Percentiles rank a stretch among this genome's conserved stretches.
These are phyloP conservation scores for Trichophyton schoenleinii DNA, from an alignment of 2,329 filamentous ascomycete species.

Conservation along the genomic window DNA sequence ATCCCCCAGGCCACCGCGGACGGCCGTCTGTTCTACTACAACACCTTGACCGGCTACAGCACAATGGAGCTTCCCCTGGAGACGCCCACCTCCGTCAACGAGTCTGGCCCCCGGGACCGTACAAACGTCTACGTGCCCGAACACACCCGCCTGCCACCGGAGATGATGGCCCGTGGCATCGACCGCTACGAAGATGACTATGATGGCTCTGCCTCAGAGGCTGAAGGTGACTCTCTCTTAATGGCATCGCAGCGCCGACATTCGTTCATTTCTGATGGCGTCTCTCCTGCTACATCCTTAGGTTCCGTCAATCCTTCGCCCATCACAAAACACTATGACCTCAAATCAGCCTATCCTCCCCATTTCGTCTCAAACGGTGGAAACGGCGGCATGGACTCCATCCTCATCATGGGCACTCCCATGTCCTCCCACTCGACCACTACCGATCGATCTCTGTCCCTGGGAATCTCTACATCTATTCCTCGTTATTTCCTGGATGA, in stretches of 20 bases:
- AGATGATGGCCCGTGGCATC: conserved; percentile 76
- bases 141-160: conserved; percentile 75
- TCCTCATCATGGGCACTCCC: conserved; percentile 10
- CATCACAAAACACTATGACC: conserved; percentile 46
- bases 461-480: conserved; percentile 40
- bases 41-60: conserved; percentile 89
- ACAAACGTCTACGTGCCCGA: conserved; percentile 82
- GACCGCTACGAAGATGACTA: conserved; percentile 82
- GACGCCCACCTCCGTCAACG: conserved; percentile 65
- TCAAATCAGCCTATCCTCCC: conserved; percentile 19
- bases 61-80: conserved; percentile 94
- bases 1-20: conserved; percentile 94
- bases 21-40: conserved; percentile 92
- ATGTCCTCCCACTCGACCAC: conserved; percentile 37
- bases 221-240: conserved; percentile 65
- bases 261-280: conserved; percentile 53
- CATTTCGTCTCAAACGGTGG: conserved; percentile 10
- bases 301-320: conserved; percentile 71
- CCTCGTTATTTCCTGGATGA: conserved; percentile 86
- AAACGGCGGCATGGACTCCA: conserved; percentile 16
- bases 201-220: conserved; percentile 78
- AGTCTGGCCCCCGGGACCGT: conserved; percentile 76
- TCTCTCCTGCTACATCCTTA: conserved; percentile 82
- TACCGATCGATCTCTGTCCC: conserved; percentile 37
- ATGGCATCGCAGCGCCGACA: conserved; percentile 54